These are phyloP conservation scores for Tetrapisispora phaffii DNA, from an alignment of 805 yeast genomes.

Conservation along the genomic window DNA sequence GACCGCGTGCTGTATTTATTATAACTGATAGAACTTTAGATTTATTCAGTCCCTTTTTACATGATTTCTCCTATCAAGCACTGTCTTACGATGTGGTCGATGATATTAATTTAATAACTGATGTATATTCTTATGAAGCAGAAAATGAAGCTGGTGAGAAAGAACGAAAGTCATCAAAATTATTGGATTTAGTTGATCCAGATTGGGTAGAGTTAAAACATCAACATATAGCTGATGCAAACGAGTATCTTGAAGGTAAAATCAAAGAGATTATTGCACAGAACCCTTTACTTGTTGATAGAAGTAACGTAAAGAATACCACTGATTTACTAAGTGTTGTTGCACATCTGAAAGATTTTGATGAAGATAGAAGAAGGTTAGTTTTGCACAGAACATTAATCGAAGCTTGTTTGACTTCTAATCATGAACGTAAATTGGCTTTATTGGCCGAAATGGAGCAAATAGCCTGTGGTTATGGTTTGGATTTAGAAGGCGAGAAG, in stretches of 20 bases:
- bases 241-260: constrained; percentile 47
- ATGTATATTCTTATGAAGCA: constrained; percentile 43
- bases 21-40: constrained; percentile 81
- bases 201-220: constrained; percentile 68
- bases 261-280: constrained; percentile 58
- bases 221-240: constrained; percentile 64
- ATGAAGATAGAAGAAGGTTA: constrained; percentile 52
- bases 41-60: constrained; percentile 70
- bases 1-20: constrained; percentile 64
- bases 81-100: constrained; percentile 70
- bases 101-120: constrained; percentile 34
- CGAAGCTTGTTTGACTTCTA: constrained; percentile 53
- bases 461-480: constrained; percentile 62
- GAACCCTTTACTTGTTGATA: constrained; percentile 67
- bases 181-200: constrained; percentile 48
- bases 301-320: constrained; percentile 52
- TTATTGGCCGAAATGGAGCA: constrained; percentile 83
- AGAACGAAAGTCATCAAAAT: constrained; percentile 37
- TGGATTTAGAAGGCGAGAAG: constrained; percentile 55
- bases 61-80: constrained; percentile 86
- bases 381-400: constrained; percentile 51
- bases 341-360: constrained; percentile 58
- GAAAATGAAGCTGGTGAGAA: constrained; percentile 43
- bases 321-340: constrained; percentile 68
- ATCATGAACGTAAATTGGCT: constrained; percentile 49